A percentile compares a stretch with the other conserved stretches of the same genome.
Conservation (phyloP, 306 rosid genomes). For the Prunus davidiana region DNA sequence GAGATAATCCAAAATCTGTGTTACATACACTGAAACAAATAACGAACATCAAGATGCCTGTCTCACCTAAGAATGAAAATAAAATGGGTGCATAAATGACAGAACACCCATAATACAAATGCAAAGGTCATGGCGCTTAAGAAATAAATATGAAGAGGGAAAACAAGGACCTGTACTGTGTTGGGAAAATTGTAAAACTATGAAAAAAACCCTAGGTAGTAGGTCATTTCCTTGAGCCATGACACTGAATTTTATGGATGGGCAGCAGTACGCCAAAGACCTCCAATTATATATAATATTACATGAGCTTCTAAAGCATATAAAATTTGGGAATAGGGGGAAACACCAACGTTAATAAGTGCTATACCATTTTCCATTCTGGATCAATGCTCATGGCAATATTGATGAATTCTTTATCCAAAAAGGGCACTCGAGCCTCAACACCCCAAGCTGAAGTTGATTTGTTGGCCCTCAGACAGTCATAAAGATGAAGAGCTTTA, state of each 20-base stretch:
- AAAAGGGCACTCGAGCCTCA: conserved; percentile 98
- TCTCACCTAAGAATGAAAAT: neutral
- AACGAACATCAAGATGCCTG: neutral
- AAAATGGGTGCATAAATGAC: neutral
- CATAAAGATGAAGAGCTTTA: conserved; percentile 93
- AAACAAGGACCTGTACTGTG: neutral
- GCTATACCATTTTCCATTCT: conserved; percentile 83
- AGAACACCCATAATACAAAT: neutral
- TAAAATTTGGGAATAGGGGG: neutral
- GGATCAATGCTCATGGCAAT: conserved; percentile 86
- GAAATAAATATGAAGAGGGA: neutral
- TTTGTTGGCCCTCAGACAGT: conserved; percentile 94
- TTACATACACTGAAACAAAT: conserved; percentile 1
- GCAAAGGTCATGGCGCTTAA: neutral
- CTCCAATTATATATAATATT: neutral
- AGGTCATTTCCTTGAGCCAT: neutral
- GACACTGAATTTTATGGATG: neutral
- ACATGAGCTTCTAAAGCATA: neutral
- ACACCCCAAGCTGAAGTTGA: conserved; percentile 98
- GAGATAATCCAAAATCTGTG: neutral
- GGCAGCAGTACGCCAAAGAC: neutral
- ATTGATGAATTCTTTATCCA: conserved; percentile 78
- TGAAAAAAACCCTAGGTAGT: neutral
- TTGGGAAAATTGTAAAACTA: neutral
- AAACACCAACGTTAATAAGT: neutral